Evolutionary conservation across 208 protist genomes (phyloP), one percentile per base, ranked within the genome.

Genomic region (Wallacemonas sp.): DNA sequence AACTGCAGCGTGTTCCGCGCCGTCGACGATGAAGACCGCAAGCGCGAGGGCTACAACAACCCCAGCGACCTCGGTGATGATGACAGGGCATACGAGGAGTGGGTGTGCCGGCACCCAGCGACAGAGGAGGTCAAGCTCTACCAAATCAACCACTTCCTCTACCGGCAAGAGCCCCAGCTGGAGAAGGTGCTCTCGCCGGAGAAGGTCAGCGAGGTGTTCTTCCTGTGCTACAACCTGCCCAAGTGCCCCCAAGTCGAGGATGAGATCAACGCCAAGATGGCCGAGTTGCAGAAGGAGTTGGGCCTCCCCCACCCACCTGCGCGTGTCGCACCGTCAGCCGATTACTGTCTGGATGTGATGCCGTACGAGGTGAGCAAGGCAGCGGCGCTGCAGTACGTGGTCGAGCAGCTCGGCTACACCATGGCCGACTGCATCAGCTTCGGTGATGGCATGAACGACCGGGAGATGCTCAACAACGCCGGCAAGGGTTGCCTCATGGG

Each of bases 401-500:
- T 80, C 2, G 77, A 72, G 21, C 52, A 82, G 43, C 64, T 90
- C 9, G 62, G 77, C 24, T 49, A 88, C 44, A 76, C 49, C n/a
- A 68, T 79, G 60, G 23, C 55, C 1, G 81, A 93, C 62, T 83
- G 71, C 60, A 80, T 90, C 61, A 80, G 81, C 9, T 89, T 93
- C 68, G 87, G 87, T 24, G 80, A 93, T 41, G 78, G 81, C 17
- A 47, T 90, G 60, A 93, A 90, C 61, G 87, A 93, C 47, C 65
- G 65, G 38, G 78, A 88, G 60, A 84, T 93, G 72, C 72, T 93
- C 16, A 36, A 54, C 17, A 68, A 44, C 0, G 83, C 83, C 1
- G 81, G 81, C 4, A 93, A 90, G 48, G 87, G 79, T 3, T 90
- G 65, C 60, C 69, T 93, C 17, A 93, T 93, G 87, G 70, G 41